Base-by-base conservation (phyloP, 2,329 filamentous ascomycete species). In the Cladosporium sp. region DNA sequence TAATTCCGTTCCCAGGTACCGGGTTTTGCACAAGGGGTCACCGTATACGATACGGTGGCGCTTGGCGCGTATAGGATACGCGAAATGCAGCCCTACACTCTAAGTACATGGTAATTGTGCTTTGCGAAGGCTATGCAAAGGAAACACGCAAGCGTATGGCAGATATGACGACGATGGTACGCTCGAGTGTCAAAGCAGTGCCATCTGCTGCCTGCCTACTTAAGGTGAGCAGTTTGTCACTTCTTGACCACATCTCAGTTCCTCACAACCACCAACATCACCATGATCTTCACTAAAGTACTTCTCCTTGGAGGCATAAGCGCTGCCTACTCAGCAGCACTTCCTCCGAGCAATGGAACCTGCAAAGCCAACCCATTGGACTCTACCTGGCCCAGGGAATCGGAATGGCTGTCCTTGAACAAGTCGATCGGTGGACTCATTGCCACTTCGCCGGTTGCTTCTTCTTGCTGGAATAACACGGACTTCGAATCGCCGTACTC, bases 381-480 rank as follows among this genome's bases (percentile, higher is more conserved):
- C 44, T n/a, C 51, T 2, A 30, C 60, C 7, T 69, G 68, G 68
- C 68, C 67, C 8, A 41, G 24, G 8, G 10, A 21, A 11, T 47
- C 60, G 10, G 61, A 68, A 47, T 69, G 69, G 66, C 28, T 55
- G 4, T 32, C 63, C 28, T 34, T 70, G 14, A 70, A 70, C 58
- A 15, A 38, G 6, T 66, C 65, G 15, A 63, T 69, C 41, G 49
- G 63, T 10, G 71, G 70, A 4, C 71, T 78, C 2, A 61, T 77
- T 7, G 59, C 57, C 21, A 74, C 74, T 0, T 38, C 65, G 4
- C 75, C 75, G 0, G 70, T 72, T 7, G 74, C 74, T 2, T 76
- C 76, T 0, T 75, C 75, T 1, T 78, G 76, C 66, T 79, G 73
- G 59, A 32, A 69, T 3, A 71, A 68, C 5, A 75, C 74, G 28